Evolutionary conservation across 2,329 filamentous ascomycete genomes (phyloP), one percentile per base, ranked within the genome.

Genomic region (Saccharata proteae): DNA sequence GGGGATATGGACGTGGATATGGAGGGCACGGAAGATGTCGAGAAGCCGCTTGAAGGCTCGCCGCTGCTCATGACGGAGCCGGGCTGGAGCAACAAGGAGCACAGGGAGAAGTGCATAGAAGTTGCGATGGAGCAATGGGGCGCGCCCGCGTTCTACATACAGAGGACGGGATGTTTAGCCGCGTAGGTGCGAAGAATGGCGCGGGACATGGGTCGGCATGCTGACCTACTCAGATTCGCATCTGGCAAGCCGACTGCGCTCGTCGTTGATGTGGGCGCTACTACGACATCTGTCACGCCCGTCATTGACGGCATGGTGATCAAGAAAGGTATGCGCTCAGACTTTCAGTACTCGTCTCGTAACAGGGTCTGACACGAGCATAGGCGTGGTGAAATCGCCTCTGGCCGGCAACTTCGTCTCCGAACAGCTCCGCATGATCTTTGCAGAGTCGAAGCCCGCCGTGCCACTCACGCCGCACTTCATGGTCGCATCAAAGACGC

Each of bases 61-160:
- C 92, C 90, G 6, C 63, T 98, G 38, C 67, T 98, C 37, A 79
- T 98, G 72, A 93, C 84, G 1, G 90, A 98, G 59, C 81, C 86
- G 10, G 80, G 83, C 8, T 96, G 88, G 86, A 96, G 93, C 58
- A 70, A 76, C 16, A 59, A 72, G 25, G 94, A 94, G 63, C 74
- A 80, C 38, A 71, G 92, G 38, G 90, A 98, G 62, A 93, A 90
- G 70, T 78, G 80, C 23, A 88, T 94, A 47, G 90, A 98, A 62
- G 76, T 96, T 40, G 85, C 84, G 37, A 94, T 98, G 78, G 90
- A 98, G 66, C 82, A 76, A 50, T 98, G 90, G 85, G 86, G 84
- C 16, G 80, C 80, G 34, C 90, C 90, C 12, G 90, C 90, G 4
- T 96, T 94, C 58, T 98, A 88, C 70, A 66, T 96, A 38, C 83